phyloP scores from a whole-genome alignment of 192 early-diverging fungal genomes.

The Mortierella claussenii region DNA sequence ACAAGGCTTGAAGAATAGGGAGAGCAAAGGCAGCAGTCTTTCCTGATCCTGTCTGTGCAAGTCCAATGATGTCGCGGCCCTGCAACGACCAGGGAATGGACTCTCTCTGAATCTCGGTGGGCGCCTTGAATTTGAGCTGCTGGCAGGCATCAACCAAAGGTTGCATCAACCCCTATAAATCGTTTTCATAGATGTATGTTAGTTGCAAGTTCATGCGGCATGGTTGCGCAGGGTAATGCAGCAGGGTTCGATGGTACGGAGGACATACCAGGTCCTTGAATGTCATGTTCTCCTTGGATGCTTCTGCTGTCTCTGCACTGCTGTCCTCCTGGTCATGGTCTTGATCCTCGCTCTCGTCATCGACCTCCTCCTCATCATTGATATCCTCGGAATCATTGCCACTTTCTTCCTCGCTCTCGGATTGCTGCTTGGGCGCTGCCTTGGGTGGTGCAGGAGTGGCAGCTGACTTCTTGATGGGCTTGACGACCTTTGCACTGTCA shows the following conservation, averaged over 20 bases:
- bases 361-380: not conserved
- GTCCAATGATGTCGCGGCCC: slow-evolving; percentile 94
- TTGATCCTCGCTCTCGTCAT: not conserved
- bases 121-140: slow-evolving; percentile 87
- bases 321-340: not conserved
- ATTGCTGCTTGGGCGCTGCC: slow-evolving; percentile 2
- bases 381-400: slow-evolving; percentile 9
- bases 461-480: slow-evolving; percentile 9
- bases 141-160: slow-evolving; percentile 90
- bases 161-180: slow-evolving; percentile 89
- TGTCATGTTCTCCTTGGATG: slow-evolving; percentile 15
- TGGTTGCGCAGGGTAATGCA: too few species aligned
- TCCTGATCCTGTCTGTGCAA: slow-evolving; percentile 97
- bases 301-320: slow-evolving; percentile 3
- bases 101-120: slow-evolving; percentile 92
- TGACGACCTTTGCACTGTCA: not conserved
- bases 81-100: slow-evolving; percentile 92
- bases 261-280: slow-evolving; percentile 47
- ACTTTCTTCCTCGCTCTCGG: not conserved
- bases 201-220: too few species aligned
- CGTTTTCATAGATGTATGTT: too few species aligned
- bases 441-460: not conserved
- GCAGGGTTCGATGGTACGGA: not conserved
- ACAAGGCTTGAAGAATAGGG: slow-evolving; percentile 86
- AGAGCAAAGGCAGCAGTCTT: slow-evolving; percentile 90